Evolutionary conservation across 2,329 filamentous ascomycete genomes (phyloP).

Genomic region (Aspergillus pseudoterreus): DNA sequence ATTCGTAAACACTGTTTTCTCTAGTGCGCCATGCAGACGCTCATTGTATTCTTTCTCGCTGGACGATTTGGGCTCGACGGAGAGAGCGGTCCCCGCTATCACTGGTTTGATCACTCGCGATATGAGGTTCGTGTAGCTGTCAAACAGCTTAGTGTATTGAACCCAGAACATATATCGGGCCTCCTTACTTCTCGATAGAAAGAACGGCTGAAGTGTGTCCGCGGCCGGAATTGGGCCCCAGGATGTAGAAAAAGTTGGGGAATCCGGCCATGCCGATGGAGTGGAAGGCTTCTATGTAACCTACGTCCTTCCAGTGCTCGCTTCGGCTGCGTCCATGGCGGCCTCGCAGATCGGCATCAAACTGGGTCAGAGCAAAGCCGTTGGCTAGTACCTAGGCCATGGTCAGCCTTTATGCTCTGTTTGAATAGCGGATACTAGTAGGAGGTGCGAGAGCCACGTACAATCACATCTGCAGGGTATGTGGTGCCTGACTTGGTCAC

Average conservation of each 20-base stretch:
- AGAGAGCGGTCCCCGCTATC: conserved; percentile 1
- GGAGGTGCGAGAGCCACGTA: not conserved
- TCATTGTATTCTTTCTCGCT: conserved; percentile 12
- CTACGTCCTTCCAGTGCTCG: conserved; percentile 14
- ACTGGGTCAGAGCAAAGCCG: conserved; percentile 18
- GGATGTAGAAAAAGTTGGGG: conserved; percentile 20
- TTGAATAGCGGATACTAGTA: not conserved
- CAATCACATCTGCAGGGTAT: conserved; percentile 8
- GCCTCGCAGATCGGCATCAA: conserved; percentile 11
- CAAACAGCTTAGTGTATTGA: not conserved
- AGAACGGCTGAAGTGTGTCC: conserved; percentile 14
- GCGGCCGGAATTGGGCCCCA: conserved; percentile 15
- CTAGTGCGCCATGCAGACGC: conserved; percentile 4
- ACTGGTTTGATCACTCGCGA: conserved; percentile 11
- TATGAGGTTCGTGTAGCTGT: conserved; percentile 12
- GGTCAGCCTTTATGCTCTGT: not conserved
- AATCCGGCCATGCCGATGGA: conserved; percentile 18
- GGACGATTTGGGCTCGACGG: conserved; percentile 10
- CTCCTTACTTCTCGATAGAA: conserved; percentile 12
- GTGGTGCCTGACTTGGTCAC: not conserved
- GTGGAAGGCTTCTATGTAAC: conserved; percentile 15
- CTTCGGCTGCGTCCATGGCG: conserved; percentile 11
- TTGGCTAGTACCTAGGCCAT: conserved; percentile 11
- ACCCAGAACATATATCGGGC: not conserved
- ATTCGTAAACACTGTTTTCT: conserved; percentile 10